These are phyloP conservation scores for Diutina ranongensis DNA, from an alignment of 1,139 yeast genomes.

Conservation along the genomic window DNA sequence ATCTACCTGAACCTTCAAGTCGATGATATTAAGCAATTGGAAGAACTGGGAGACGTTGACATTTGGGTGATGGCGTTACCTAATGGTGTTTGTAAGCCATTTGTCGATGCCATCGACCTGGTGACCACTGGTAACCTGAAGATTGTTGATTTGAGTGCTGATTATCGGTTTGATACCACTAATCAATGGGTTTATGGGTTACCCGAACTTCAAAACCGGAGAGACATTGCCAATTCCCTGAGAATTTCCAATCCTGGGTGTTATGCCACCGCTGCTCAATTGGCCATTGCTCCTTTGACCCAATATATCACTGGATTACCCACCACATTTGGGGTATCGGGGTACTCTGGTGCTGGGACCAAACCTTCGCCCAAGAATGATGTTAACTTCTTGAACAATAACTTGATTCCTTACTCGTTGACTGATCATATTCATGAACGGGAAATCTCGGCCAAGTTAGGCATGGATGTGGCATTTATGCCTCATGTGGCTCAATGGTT, in stretches of 20 bases:
- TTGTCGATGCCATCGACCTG: conserved; percentile 83
- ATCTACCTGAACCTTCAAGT: conserved; percentile 76
- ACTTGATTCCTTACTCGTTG: conserved; percentile 87
- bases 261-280: conserved; percentile 95
- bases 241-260: conserved; percentile 97
- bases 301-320: conserved; percentile 62
- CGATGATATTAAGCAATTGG: conserved; percentile 75
- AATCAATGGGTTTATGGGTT: conserved; percentile 90
- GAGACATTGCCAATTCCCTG: conserved; percentile 55
- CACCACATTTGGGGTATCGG: conserved; percentile 87
- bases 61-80: conserved; percentile 99
- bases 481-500: conserved; percentile 99
- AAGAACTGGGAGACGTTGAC: conserved; percentile 68
- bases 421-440: conserved; percentile 96
- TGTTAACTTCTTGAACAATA: conserved; percentile 56
- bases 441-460: conserved; percentile 76
- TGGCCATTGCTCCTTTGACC: conserved; percentile 77
- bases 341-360: conserved; percentile 98
- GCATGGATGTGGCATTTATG: conserved; percentile 71
- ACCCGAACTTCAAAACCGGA: conserved; percentile 69
- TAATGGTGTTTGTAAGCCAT: conserved; percentile 94
- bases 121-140: conserved; percentile 51
- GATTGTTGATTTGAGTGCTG: conserved; percentile 89
- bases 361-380: conserved; percentile 97
- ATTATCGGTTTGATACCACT: conserved; percentile 82